These are phyloP conservation scores for Mortierella alpina DNA, from an alignment of 192 early-diverging fungal species.

Conservation along the genomic window DNA sequence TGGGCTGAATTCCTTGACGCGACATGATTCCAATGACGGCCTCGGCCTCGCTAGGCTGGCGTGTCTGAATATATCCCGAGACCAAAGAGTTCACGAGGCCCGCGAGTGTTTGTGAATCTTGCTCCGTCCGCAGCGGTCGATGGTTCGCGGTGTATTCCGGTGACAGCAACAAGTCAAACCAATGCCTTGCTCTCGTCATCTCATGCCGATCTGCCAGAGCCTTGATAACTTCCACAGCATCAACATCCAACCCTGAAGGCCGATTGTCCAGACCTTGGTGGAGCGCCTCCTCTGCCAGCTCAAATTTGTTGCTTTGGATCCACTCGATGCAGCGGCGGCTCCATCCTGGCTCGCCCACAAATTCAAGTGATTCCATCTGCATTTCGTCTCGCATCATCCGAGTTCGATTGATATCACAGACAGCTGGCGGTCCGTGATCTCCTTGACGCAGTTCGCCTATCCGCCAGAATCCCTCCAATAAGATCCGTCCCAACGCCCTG, in stretches of 20 bases:
- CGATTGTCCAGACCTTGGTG: background rate
- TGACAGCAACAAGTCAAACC: constrained; percentile 19
- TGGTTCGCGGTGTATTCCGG: background rate
- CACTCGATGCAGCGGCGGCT: constrained; percentile 18
- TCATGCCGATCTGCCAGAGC: constrained; percentile 18
- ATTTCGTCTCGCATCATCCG: background rate
- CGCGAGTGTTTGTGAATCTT: background rate
- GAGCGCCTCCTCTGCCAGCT: constrained; percentile 38
- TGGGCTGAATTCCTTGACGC: constrained; percentile 14
- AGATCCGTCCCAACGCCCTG: constrained; percentile 29
- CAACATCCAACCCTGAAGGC: background rate
- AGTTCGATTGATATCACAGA: constrained; percentile 1
- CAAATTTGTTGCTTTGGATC: constrained; percentile 18
- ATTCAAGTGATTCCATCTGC: constrained; percentile 1
- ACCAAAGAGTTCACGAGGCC: constrained; percentile 26
- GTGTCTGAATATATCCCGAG: constrained; percentile 23
- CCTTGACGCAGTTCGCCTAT: constrained; percentile 21
- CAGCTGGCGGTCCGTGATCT: constrained; percentile 15
- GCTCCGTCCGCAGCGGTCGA: too few relatives aligned
- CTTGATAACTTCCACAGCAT: constrained; percentile 20
- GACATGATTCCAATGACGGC: constrained; percentile 12
- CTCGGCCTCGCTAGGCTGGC: constrained; percentile 21
- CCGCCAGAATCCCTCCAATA: constrained; percentile 32
- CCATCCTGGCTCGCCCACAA: constrained; percentile 23
- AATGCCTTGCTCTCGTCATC: constrained; percentile 35